Base-by-base conservation (phyloP, 176 grass and related monocot genomes). In the Tuctoria greenei region DNA sequence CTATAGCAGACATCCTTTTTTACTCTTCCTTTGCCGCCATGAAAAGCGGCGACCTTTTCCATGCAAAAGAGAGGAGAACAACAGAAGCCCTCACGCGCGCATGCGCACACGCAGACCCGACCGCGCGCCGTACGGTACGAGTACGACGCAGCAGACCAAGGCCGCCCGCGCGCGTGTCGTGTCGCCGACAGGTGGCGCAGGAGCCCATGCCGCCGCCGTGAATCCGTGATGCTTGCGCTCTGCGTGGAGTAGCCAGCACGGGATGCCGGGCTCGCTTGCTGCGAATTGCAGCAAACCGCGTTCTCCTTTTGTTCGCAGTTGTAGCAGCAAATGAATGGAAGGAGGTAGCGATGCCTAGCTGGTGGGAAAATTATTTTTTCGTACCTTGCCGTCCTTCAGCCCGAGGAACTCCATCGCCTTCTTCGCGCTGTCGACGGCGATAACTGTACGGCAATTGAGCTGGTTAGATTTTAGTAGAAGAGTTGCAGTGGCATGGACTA, bases 401-500 rank as follows among this genome's bases (percentile, higher is more conserved):
- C 86, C 88, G 61, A 99, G 96, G 85, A 99, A 55, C 82, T 99
- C 92, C 79, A 99, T 90, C 25, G 96, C 96, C 70, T 95, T 95
- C 85, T 88, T 74, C 40, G 86, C 96, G 73, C 91, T 95, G 78
- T 95, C 92, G 34, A 99, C 96, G 20, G 96, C 79, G 84, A 85
- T 83, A 31, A 99, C 96, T 99, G 92, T 6, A 90, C 4, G 74
- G 16, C 25, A 57, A 60, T 54, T 20, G 43, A 77, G 59, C 14
- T 6, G 36, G 39, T 80, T 41, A 88, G 76, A 21, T 56, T 79
- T 5, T 21, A 7, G 25, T 13, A 6, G 13, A 28, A 17, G 20
- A 40, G 7, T 14, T 4, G 20, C 3, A 8, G 0, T 0, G 20
- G 10, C 75, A 67, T 26, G 34, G 7, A 31, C 1, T 14, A 27